Conservation (phyloP, 2,329 filamentous ascomycete species). For the Akanthomyces muscarius region DNA sequence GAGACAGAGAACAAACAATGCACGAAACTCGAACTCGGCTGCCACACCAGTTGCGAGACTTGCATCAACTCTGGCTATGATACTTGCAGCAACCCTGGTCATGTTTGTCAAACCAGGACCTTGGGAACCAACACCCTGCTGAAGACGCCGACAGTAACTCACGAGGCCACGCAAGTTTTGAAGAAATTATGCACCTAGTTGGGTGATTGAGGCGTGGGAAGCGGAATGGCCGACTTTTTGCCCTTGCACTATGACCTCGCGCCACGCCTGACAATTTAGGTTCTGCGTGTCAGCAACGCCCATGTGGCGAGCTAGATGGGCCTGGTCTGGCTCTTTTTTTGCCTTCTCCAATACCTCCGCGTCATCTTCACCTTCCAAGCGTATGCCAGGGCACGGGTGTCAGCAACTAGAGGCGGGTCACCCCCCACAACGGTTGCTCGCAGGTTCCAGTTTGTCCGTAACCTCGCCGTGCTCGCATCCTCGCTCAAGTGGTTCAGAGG, state of each 20-base stretch:
- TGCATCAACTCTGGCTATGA: neutral
- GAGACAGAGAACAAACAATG: no score
- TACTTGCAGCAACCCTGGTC: no score
- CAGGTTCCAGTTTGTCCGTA: neutral
- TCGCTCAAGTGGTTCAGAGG: neutral
- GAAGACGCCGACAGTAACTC: no score
- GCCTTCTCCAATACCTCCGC: neutral
- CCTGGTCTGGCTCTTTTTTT: neutral
- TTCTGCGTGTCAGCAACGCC: neutral
- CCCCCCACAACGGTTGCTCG: neutral
- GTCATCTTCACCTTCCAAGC: neutral
- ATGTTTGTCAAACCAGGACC: neutral
- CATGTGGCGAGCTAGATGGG: neutral
- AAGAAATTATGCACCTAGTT: no score
- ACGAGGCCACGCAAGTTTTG: no score
- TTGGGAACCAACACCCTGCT: neutral
- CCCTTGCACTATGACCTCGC: neutral
- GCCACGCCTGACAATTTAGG: neutral
- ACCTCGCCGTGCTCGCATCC: neutral
- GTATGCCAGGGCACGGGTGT: neutral
- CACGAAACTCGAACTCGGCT: no score
- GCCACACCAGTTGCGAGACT: neutral
- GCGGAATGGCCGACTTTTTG: no score
- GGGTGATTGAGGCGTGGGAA: no score
- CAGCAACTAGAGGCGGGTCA: constrained; percentile 15